Evolutionary conservation across 345 rosid genomes (phyloP).

Genomic region (Lagerstroemia speciosa): DNA sequence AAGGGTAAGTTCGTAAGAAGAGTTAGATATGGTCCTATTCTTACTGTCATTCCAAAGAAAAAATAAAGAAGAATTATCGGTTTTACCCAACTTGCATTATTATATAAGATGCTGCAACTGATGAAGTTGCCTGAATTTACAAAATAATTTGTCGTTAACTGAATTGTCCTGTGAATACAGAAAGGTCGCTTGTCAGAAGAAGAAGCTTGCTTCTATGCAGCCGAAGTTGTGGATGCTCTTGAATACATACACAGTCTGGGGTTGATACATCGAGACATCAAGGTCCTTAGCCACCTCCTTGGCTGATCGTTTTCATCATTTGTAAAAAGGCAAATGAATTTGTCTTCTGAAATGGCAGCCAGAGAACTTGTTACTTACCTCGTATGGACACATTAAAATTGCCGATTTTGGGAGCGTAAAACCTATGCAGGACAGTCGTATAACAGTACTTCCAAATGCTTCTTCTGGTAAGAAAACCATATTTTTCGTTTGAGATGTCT

Average conservation of each 20-base stretch:
- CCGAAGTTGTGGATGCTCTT: slow-evolving; percentile 93
- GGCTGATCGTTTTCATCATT: slow-evolving; percentile 8
- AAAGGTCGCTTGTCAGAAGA: slow-evolving; percentile 73
- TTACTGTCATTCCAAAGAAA: neutral
- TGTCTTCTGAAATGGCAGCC: slow-evolving; percentile 53
- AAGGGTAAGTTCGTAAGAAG: slow-evolving; percentile 50
- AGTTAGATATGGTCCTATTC: slow-evolving; percentile 1
- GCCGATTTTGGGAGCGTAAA: slow-evolving; percentile 99
- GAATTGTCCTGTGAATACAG: slow-evolving; percentile 29
- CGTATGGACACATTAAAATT: slow-evolving; percentile 83
- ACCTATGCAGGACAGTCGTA: slow-evolving; percentile 88
- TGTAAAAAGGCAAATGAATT: slow-evolving; percentile 10
- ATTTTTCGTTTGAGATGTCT: neutral
- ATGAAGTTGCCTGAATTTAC: neutral
- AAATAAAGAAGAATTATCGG: neutral
- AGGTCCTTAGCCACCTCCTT: slow-evolving; percentile 37
- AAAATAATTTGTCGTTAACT: slow-evolving; percentile 3
- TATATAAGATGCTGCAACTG: neutral
- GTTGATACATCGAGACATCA: slow-evolving; percentile 93
- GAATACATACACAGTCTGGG: slow-evolving; percentile 92
- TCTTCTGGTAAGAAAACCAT: slow-evolving; percentile 53
- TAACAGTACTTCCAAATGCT: slow-evolving; percentile 92
- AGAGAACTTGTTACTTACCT: slow-evolving; percentile 73
- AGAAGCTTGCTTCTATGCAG: slow-evolving; percentile 88
- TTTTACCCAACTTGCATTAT: neutral